Percentiles rank a stretch among this genome's conserved stretches.
phyloP scores from a whole-genome alignment of 2,329 filamentous ascomycete genomes.

The Pestalotiopsis sp. region DNA sequence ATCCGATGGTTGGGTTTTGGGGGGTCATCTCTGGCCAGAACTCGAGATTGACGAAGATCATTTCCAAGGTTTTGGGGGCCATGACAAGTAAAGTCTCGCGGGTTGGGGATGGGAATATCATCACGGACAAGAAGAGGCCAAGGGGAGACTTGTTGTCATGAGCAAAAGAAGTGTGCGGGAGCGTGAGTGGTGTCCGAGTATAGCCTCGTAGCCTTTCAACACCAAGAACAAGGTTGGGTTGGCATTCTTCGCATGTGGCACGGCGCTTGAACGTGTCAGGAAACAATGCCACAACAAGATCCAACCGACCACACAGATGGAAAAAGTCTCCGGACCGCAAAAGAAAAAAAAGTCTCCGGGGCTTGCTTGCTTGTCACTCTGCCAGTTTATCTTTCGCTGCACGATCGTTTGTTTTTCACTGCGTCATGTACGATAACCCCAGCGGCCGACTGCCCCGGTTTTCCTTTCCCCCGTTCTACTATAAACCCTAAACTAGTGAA shows the following conservation, averaged over 20 bases:
- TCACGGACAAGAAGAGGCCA: background rate
- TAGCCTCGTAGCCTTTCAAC: background rate
- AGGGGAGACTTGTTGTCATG: background rate
- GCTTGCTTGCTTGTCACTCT: background rate
- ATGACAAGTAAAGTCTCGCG: background rate
- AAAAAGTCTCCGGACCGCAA: background rate
- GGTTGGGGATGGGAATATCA: background rate
- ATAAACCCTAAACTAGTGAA: background rate
- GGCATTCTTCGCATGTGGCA: background rate
- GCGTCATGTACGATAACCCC: background rate
- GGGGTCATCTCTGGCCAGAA: background rate
- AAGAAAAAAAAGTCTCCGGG: background rate
- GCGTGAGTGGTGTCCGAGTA: background rate
- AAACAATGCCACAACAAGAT: background rate
- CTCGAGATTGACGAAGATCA: background rate
- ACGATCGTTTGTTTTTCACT: background rate
- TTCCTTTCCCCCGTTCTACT: background rate
- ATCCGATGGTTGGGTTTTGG: background rate
- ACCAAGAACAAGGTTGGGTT: background rate
- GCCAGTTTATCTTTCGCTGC: background rate
- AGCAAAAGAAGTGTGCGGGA: background rate
- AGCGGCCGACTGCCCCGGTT: conserved; percentile 5
- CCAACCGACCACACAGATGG: background rate
- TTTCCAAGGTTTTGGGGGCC: background rate
- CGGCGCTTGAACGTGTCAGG: background rate